Conservation (phyloP, 208 protist genomes). For the Histomonas meleagridis region DNA sequence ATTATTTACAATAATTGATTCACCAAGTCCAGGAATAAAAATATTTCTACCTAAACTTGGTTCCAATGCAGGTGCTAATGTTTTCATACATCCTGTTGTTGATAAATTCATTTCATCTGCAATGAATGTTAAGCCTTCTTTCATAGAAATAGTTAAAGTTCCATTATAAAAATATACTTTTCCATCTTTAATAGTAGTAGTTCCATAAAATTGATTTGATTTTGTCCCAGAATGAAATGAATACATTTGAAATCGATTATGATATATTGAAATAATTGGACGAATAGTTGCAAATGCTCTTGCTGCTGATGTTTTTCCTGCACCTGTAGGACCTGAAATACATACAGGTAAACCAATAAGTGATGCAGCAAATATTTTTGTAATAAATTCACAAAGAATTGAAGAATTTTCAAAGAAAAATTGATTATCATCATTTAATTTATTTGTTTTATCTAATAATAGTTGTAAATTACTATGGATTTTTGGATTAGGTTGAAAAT, state of each 20-base stretch:
- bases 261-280: background rate
- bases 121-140: background rate
- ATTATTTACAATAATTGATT: background rate
- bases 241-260: background rate
- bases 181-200: background rate
- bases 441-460: no score
- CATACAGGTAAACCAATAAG: background rate
- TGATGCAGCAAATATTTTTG: background rate
- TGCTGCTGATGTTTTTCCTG: background rate
- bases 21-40: background rate
- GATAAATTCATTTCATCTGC: slow-evolving; percentile 16
- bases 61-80: background rate
- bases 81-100: background rate
- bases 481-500: no score
- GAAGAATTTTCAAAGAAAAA: background rate
- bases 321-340: background rate
- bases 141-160: background rate
- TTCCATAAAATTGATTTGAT: background rate
- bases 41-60: background rate
- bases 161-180: background rate
- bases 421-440: background rate
- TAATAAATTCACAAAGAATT: background rate
- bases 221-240: background rate
- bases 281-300: background rate
- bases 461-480: no score